These are phyloP conservation scores for Aphanomyces euteiches DNA, from an alignment of 352 stramenopile species.

Conservation along the genomic window DNA sequence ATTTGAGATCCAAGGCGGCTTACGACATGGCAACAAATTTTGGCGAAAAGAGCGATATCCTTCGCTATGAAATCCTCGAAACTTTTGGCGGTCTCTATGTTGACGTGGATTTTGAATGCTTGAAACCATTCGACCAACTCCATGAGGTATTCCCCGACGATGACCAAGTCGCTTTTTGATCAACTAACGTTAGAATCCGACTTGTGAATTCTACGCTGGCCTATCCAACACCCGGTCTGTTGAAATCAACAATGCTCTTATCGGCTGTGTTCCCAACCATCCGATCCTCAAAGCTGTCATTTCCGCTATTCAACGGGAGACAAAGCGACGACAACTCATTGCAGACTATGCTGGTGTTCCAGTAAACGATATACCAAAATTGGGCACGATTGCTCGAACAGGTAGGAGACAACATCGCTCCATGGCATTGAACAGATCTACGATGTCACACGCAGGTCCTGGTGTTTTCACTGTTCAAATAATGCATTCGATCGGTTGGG, in stretches of 20 bases:
- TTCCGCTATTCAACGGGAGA: neutral
- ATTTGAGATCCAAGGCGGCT: neutral
- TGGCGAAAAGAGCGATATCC: constrained; percentile 41
- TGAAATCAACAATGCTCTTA: constrained; percentile 42
- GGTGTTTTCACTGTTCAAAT: neutral
- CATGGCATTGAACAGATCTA: neutral
- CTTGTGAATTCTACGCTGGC: constrained; percentile 34
- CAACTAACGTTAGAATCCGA: neutral
- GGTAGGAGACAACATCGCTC: neutral
- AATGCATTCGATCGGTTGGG: too few species aligned
- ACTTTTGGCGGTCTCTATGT: constrained; percentile 39
- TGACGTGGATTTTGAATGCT: constrained; percentile 42
- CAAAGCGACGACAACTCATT: neutral
- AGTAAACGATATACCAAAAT: neutral
- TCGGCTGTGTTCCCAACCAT: constrained; percentile 24
- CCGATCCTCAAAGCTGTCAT: neutral
- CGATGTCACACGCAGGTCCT: neutral
- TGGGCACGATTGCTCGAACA: neutral
- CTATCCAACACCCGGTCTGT: constrained; percentile 40
- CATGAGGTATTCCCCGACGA: constrained; percentile 2
- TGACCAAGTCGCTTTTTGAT: neutral
- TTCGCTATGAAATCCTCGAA: constrained; percentile 39
- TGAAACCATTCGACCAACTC: constrained; percentile 34
- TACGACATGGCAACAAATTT: constrained; percentile 36
- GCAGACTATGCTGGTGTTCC: neutral